Evolutionary conservation across 2,329 filamentous ascomycete species (phyloP).

Genomic region (Botrytis medusae): DNA sequence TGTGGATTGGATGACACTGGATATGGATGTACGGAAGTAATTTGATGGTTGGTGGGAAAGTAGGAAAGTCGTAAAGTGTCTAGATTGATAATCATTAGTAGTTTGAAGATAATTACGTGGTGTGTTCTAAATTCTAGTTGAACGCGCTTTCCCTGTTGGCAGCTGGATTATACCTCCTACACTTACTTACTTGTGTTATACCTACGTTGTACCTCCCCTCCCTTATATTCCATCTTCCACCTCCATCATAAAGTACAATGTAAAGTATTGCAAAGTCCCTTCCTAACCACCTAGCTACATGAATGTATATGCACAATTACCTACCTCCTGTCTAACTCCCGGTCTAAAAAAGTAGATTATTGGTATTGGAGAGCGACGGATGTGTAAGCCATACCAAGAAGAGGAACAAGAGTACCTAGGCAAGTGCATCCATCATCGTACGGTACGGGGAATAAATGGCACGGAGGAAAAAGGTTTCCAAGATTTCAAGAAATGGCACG

Average conservation of each 20-base stretch:
- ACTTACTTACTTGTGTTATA: too few relatives aligned
- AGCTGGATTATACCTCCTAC: not conserved
- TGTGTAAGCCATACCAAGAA: not conserved
- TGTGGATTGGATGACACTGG: constrained; percentile 2
- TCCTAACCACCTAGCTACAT: too few relatives aligned
- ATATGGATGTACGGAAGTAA: not conserved
- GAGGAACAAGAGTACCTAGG: not conserved
- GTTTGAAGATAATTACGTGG: too few relatives aligned
- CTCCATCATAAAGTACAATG: too few relatives aligned
- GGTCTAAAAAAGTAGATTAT: not conserved
- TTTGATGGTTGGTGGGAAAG: not conserved
- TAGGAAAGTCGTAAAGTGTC: too few relatives aligned
- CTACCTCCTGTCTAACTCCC: not conserved
- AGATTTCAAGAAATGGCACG: constrained; percentile 4
- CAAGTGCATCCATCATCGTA: not conserved
- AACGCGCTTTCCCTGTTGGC: constrained; percentile 8
- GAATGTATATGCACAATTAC: not conserved
- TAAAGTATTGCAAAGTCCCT: too few relatives aligned
- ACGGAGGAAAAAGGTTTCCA: not conserved
- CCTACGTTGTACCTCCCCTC: not conserved
- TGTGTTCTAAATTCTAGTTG: not conserved
- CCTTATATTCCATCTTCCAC: not conserved
- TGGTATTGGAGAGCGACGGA: not conserved
- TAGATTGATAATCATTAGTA: too few relatives aligned
- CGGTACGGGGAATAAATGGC: not conserved